These are phyloP conservation scores for Capsicum chinense DNA, from an alignment of 257 asterid species.

Conservation along the genomic window DNA sequence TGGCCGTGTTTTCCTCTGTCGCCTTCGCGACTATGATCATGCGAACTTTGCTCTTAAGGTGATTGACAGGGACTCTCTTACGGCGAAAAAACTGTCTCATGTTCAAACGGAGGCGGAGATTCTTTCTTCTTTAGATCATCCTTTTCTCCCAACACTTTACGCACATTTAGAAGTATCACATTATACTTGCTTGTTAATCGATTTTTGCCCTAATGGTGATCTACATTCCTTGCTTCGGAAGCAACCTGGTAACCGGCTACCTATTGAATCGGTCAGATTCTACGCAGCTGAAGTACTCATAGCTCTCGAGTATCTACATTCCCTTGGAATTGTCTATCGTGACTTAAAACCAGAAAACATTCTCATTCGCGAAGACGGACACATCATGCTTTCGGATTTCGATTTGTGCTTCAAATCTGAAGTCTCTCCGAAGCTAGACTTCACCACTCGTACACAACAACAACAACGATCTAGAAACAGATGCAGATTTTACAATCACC, in stretches of 20 bases:
- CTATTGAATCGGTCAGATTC: constrained; percentile 65
- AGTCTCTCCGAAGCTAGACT: constrained; percentile 56
- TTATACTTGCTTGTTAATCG: constrained; percentile 78
- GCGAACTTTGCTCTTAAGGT: constrained; percentile 88
- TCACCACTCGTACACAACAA: constrained; percentile 26
- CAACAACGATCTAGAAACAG: constrained; percentile 24
- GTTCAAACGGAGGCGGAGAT: constrained; percentile 80
- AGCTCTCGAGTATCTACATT: constrained; percentile 75
- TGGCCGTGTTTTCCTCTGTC: constrained; percentile 93
- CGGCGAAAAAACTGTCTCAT: constrained; percentile 67
- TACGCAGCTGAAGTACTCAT: constrained; percentile 73
- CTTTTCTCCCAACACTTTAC: constrained; percentile 82
- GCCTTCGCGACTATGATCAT: constrained; percentile 78
- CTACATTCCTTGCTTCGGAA: constrained; percentile 75
- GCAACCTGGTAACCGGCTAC: constrained; percentile 59
- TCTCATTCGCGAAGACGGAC: constrained; percentile 78
- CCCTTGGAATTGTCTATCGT: constrained; percentile 80
- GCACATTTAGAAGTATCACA: constrained; percentile 84
- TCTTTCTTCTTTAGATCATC: constrained; percentile 73
- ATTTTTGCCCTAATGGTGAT: constrained; percentile 85
- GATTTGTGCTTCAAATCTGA: constrained; percentile 73
- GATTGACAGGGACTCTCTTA: constrained; percentile 69
- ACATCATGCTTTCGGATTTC: constrained; percentile 80
- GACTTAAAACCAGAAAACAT: constrained; percentile 87
- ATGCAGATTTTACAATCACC: constrained; percentile 32